These are phyloP conservation scores for Arabidopsis suecica DNA, from an alignment of 345 rosid species.

Conservation along the genomic window DNA sequence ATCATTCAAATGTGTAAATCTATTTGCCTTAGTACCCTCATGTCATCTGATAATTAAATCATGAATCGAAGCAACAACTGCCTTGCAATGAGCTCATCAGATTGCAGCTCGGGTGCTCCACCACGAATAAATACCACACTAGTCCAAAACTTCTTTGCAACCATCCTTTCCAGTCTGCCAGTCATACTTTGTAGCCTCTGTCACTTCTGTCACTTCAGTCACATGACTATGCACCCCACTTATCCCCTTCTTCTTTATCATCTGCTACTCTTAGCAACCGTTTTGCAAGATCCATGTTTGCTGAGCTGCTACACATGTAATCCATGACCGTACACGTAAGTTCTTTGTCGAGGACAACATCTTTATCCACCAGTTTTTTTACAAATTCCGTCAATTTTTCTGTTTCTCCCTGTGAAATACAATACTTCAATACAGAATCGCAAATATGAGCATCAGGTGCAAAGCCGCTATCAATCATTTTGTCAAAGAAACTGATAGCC, in stretches of 20 bases:
- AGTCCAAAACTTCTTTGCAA: conserved; percentile 1
- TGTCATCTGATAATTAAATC: not conserved
- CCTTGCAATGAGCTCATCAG: conserved; percentile 7
- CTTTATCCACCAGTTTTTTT: conserved; percentile 56
- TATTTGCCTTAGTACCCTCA: conserved; percentile 8
- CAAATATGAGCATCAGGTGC: conserved; percentile 51
- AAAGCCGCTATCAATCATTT: conserved; percentile 63
- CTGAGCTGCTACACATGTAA: conserved; percentile 55
- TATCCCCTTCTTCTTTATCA: conserved; percentile 34
- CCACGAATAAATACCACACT: not conserved
- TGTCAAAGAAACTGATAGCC: conserved; percentile 57
- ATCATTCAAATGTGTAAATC: conserved; percentile 4
- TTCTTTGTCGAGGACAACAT: conserved; percentile 55
- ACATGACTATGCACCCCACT: not conserved
- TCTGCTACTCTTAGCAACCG: conserved; percentile 55
- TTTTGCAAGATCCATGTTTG: conserved; percentile 42
- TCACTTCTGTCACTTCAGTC: not conserved
- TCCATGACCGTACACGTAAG: conserved; percentile 55
- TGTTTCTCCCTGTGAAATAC: conserved; percentile 51
- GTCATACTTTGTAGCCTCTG: not conserved
- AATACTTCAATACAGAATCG: conserved; percentile 67
- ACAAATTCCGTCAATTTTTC: conserved; percentile 58
- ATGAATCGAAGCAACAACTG: conserved; percentile 5
- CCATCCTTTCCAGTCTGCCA: conserved; percentile 20
- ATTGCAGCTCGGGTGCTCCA: conserved; percentile 16